Conservation (phyloP, 352 stramenopile genomes). For the Phytopythium cucurbitacearum region DNA sequence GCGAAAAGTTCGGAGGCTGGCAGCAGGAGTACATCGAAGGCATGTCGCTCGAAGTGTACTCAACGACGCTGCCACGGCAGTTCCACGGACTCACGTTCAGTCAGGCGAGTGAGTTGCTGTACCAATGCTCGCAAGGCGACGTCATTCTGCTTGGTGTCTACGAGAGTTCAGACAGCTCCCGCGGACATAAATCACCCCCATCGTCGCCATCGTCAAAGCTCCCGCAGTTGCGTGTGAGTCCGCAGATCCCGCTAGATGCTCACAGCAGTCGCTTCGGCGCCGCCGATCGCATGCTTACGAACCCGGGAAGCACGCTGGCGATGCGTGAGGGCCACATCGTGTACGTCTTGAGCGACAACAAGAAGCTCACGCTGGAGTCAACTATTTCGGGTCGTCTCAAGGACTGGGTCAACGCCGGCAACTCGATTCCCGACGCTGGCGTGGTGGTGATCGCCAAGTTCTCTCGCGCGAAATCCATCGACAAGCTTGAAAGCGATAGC, state of each 20-base stretch:
- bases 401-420: slow-evolving; percentile 34
- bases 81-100: slow-evolving; percentile 51
- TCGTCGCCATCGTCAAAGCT: slow-evolving; percentile 2
- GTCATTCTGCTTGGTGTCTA: slow-evolving; percentile 53
- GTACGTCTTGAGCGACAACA: slow-evolving; percentile 67
- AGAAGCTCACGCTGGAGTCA: slow-evolving; percentile 41
- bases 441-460: neutral
- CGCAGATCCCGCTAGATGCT: slow-evolving; percentile 7
- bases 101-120: slow-evolving; percentile 45
- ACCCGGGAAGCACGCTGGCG: slow-evolving; percentile 40
- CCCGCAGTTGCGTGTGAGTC: slow-evolving; percentile 10
- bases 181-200: neutral
- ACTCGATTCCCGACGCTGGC: slow-evolving; percentile 18
- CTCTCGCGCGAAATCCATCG: no score
- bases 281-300: slow-evolving; percentile 31
- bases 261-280: slow-evolving; percentile 1
- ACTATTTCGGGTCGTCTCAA: slow-evolving; percentile 39
- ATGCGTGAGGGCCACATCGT: slow-evolving; percentile 45
- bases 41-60: slow-evolving; percentile 56
- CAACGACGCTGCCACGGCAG: slow-evolving; percentile 31
- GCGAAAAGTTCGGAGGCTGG: slow-evolving; percentile 23
- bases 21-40: slow-evolving; percentile 51
- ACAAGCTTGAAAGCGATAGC: slow-evolving; percentile 2
- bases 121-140: slow-evolving; percentile 52
- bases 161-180: slow-evolving; percentile 9